Conservation (phyloP, 495 filamentous ascomycete genomes). For the Penicillium ochrochloron region DNA sequence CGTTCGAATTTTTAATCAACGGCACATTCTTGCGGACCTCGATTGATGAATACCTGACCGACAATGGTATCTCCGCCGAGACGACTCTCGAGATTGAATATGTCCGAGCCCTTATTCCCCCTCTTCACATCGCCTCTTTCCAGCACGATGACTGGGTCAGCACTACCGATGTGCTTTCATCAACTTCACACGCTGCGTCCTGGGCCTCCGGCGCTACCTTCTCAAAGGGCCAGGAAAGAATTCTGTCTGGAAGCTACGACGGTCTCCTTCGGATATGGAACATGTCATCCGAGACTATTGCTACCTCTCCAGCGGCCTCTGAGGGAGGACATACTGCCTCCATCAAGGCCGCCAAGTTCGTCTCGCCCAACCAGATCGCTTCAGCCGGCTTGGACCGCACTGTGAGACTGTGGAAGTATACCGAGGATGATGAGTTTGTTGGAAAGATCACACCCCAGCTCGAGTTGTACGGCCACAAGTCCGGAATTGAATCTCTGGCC, state of each 20-base stretch:
- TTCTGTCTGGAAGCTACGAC: constrained; percentile 90
- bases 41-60: constrained; percentile 84
- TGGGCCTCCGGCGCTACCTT: constrained; percentile 53
- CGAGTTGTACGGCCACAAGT: constrained; percentile 86
- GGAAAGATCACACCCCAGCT: constrained; percentile 73
- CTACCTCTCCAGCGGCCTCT: constrained; percentile 64
- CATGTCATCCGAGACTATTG: constrained; percentile 75
- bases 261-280: constrained; percentile 88
- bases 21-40: constrained; percentile 87
- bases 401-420: constrained; percentile 86
- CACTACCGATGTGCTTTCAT: constrained; percentile 82
- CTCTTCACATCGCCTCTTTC: constrained; percentile 81
- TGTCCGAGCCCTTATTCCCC: constrained; percentile 86
- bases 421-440: constrained; percentile 60
- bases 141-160: constrained; percentile 97
- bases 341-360: constrained; percentile 79
- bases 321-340: constrained; percentile 74
- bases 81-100: constrained; percentile 88
- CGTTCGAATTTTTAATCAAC: constrained; percentile 94
- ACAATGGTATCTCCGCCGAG: constrained; percentile 86
- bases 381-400: constrained; percentile 83
- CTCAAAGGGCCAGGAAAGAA: constrained; percentile 62
- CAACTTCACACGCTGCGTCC: constrained; percentile 61
- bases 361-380: constrained; percentile 74
- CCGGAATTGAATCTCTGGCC: constrained; percentile 72